Evolutionary conservation across 768 basidiomycete genomes (phyloP), one percentile per base, ranked within the genome.

Genomic region (Dacryopinax primogenitus): DNA sequence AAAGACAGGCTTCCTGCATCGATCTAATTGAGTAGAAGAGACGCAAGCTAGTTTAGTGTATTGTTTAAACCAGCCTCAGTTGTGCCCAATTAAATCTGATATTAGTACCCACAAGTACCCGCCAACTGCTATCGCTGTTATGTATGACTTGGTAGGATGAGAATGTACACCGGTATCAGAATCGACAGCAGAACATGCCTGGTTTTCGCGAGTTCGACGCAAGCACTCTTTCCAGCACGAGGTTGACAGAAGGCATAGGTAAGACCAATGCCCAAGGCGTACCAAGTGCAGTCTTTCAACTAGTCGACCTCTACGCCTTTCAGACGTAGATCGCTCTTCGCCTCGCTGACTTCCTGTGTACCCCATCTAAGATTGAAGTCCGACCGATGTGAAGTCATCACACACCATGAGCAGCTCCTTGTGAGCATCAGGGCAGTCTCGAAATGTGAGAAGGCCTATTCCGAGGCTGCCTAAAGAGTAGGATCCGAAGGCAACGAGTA

Each of bases 361-460:
- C 51, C 30, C 62, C 37, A 21, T 33, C 34, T 16, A 67, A 23
- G 9, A 33, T 34, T 23, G 15, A 35, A 44, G 33, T 32, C 26
- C 51, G 33, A 65, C 34, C 21, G 33, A 13, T 12, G 21, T 16
- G 23, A 12, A 12, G 15, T 18, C 16, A 12, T 7, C 51, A 77
- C 82, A 75, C 71, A 87, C 87, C 70, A 73, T 71, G 68, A 88
- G 76, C 63, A 90, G 73, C 72, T 87, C 86, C 13, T 81, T 78
- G 68, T 90, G 88, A 3, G 89, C 88, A 69, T 90, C 87, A 39
- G 87, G 86, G 72, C 87, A 88, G 69, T 91, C 89, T 70, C 82
- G 76, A 70, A 89, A 86, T 1, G 84, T 84, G 68, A 84, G 81
- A 44, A 90, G 71, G 1, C 88, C 89, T 80, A 83, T 82, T 11